Evolutionary conservation across 2,329 filamentous ascomycete genomes (phyloP), one percentile per base, ranked within the genome.

Genomic region (Pseudogymnoascus sp.): DNA sequence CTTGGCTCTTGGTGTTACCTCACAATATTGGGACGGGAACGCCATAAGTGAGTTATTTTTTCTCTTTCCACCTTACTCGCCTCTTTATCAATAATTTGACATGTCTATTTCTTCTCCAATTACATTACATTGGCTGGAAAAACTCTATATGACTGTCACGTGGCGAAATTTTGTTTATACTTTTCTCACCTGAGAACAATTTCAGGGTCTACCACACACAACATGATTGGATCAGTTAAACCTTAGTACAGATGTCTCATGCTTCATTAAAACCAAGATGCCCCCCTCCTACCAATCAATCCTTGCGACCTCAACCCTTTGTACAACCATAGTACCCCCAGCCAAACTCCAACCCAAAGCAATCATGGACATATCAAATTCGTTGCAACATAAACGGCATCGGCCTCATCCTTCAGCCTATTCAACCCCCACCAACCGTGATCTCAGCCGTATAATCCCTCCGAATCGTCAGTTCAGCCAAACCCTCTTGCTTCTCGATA

Each of bases 371-470:
- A 36, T 57, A 57, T 34, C 28, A 57, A 54, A 57, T 34, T 57
- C 51, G 19, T 57, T 57, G 28, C 28, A 57, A 57, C 51, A 57
- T 57, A 57, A 57, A 34, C 16, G 16, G 51, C 51, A 57, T 34
- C n/a, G 28, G n/a, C 51, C n/a, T 11, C 14, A 11, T 23, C 14
- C 10, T 37, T 36, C 4, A 25, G 19, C 36, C 36, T 5, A 14
- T 13, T 61, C 39, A 63, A 28, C n/a, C 62, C 41, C 67, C 72
- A 16, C 71, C 73, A 41, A 71, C 69, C n/a, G 77, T 77, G 39
- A 84, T 78, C 74, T 86, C 83, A 0, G 85, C 85, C 6, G 79
- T 82, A 79, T 80, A 85, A 70, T 88, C 85, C 74, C 82, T 86
- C 66, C 80, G 79, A 66, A 88, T 88, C 60, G 81, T 79, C 66